phyloP scores from a whole-genome alignment of 768 basidiomycete species.

The Termitomyces sp. region DNA sequence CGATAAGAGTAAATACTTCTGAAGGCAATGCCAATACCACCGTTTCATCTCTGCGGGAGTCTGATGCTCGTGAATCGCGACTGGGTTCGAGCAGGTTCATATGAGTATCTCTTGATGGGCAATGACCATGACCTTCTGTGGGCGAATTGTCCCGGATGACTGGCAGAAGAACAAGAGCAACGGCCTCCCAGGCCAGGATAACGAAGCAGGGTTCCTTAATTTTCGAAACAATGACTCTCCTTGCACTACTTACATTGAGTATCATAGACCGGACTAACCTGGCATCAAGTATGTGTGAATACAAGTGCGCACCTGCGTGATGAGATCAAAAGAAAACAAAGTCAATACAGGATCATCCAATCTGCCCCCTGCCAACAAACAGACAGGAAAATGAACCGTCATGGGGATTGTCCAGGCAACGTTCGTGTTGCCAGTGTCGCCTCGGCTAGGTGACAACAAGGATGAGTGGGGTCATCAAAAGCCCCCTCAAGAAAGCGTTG shows the following conservation, averaged over 20 bases:
- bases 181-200: not conserved
- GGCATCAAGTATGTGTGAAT: not conserved
- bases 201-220: not conserved
- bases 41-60: conserved; percentile 9
- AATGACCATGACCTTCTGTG: not conserved
- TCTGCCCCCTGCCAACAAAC: conserved; percentile 12
- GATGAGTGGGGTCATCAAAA: not conserved
- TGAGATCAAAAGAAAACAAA: conserved; percentile 5
- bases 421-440: not conserved
- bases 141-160: too few species aligned
- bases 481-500: conserved; percentile 11
- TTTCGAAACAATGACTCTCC: not conserved
- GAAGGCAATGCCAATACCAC: not conserved
- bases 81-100: not conserved
- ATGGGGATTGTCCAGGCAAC: conserved; percentile 15
- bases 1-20: not conserved
- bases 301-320: not conserved
- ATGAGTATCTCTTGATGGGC: not conserved
- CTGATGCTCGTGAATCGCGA: conserved; percentile 1
- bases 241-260: too few species aligned
- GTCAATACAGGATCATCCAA: conserved; percentile 1
- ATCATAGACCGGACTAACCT: not conserved
- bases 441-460: conserved; percentile 10
- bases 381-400: conserved; percentile 5
- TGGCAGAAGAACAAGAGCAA: not conserved